Evolutionary conservation across 768 basidiomycete species (phyloP).

Genomic region (Gloeopeniophorella convolvens): DNA sequence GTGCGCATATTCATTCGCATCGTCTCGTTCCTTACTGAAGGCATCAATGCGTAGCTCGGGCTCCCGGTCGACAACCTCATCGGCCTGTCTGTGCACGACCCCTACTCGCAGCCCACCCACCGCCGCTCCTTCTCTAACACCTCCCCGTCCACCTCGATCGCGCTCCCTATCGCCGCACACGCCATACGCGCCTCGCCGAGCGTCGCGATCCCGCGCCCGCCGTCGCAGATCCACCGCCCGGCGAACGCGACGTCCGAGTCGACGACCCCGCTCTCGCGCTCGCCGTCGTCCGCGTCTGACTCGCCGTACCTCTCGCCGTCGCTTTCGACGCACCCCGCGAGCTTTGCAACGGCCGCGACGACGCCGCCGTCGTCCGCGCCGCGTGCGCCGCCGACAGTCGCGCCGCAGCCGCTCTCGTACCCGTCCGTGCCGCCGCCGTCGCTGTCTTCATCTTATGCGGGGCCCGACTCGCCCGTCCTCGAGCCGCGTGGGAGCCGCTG

Average conservation of each 20-base stretch:
- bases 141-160: constrained; percentile 43
- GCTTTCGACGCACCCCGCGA: constrained; percentile 46
- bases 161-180: constrained; percentile 21
- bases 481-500: constrained; percentile 29
- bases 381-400: constrained; percentile 37
- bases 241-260: constrained; percentile 40
- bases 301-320: constrained; percentile 52
- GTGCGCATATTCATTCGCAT: constrained; percentile 39
- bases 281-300: constrained; percentile 45
- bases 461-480: constrained; percentile 23
- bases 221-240: constrained; percentile 57
- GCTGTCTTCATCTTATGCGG: constrained; percentile 50
- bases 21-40: background rate
- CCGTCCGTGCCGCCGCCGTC: constrained; percentile 82
- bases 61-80: constrained; percentile 74
- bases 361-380: constrained; percentile 67
- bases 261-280: constrained; percentile 61
- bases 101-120: constrained; percentile 67
- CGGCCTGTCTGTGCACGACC: constrained; percentile 54
- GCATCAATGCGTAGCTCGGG: constrained; percentile 45
- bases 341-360: constrained; percentile 58
- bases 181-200: constrained; percentile 33
- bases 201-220: constrained; percentile 74
- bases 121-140: constrained; percentile 39
- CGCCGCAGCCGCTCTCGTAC: constrained; percentile 52